Evolutionary conservation across 352 stramenopile species (phyloP).

Genomic region (Phytophthora idaei): DNA sequence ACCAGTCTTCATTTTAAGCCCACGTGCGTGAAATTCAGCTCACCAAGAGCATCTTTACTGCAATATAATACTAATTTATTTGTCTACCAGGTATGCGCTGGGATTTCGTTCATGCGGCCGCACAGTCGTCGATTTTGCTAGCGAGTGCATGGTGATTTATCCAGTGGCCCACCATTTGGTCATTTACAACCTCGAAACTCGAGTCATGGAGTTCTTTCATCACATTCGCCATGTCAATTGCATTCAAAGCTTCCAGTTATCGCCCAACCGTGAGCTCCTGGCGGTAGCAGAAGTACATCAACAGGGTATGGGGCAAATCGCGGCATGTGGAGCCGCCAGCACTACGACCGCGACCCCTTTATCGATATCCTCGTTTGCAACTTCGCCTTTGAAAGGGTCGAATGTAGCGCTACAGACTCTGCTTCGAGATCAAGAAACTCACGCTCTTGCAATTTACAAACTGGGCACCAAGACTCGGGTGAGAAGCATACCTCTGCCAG

Average conservation of each 20-base stretch:
- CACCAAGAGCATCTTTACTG: neutral
- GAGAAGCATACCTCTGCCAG: conserved; percentile 49
- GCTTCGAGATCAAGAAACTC: conserved; percentile 47
- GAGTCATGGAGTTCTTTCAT: conserved; percentile 78
- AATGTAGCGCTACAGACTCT: conserved; percentile 10
- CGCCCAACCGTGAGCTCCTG: conserved; percentile 69
- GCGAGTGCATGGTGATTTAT: conserved; percentile 64
- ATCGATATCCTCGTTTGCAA: conserved; percentile 2
- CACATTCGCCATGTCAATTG: conserved; percentile 52
- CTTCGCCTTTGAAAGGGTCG: conserved; percentile 16
- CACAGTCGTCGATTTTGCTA: conserved; percentile 62
- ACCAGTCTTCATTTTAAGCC: conserved; percentile 44
- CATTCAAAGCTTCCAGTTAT: conserved; percentile 73
- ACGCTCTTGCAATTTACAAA: conserved; percentile 73
- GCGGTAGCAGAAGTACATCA: conserved; percentile 68
- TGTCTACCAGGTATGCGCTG: conserved; percentile 46
- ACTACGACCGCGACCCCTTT: conserved; percentile 5
- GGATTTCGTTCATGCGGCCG: conserved; percentile 48
- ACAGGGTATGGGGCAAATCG: conserved; percentile 1
- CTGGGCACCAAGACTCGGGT: conserved; percentile 44
- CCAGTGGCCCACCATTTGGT: conserved; percentile 68
- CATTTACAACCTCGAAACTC: conserved; percentile 64
- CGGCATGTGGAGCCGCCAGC: neutral
- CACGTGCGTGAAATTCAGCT: conserved; percentile 28
- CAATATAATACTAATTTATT: neutral